phyloP scores from a whole-genome alignment of 1,284 basidiomycete genomes.

The Rhodotorula sp. region DNA sequence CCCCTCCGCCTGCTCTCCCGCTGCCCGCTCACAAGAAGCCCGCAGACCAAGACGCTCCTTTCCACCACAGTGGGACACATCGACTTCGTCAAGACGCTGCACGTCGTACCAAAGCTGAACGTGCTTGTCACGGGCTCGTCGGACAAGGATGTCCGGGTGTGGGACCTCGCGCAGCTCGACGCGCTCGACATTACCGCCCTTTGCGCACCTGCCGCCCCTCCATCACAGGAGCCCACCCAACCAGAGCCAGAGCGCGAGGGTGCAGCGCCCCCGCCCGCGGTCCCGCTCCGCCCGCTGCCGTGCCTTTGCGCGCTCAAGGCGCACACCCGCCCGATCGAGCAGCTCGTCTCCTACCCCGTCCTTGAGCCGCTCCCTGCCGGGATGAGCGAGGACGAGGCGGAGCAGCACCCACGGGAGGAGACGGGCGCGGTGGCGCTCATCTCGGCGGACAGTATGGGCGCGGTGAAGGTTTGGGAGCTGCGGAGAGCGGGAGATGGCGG shows the following conservation, averaged over 20 bases:
- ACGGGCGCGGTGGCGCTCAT: constrained; percentile 62
- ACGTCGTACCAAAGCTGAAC: constrained; percentile 65
- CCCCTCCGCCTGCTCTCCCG: constrained; percentile 5
- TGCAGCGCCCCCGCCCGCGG: constrained; percentile 33
- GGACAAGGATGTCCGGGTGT: constrained; percentile 84
- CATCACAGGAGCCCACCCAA: neutral
- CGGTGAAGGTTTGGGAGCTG: constrained; percentile 62
- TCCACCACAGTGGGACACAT: constrained; percentile 70
- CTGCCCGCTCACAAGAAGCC: neutral
- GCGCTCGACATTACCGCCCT: constrained; percentile 50
- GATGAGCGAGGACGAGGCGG: constrained; percentile 12
- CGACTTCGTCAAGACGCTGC: constrained; percentile 82
- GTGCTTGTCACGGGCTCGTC: constrained; percentile 84
- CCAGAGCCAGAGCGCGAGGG: constrained; percentile 24
- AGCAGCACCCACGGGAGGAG: constrained; percentile 10
- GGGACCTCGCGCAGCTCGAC: constrained; percentile 59
- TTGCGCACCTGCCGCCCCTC: neutral
- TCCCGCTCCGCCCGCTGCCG: constrained; percentile 56
- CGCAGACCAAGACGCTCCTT: constrained; percentile 67
- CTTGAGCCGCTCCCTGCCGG: constrained; percentile 1
- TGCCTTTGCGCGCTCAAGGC: constrained; percentile 67
- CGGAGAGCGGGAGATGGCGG: constrained; percentile 48
- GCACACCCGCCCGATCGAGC: constrained; percentile 71
- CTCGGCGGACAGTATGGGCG: constrained; percentile 44
- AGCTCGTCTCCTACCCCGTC: constrained; percentile 54